Conservation (phyloP, 768 basidiomycete genomes). For the Russula sp. region DNA sequence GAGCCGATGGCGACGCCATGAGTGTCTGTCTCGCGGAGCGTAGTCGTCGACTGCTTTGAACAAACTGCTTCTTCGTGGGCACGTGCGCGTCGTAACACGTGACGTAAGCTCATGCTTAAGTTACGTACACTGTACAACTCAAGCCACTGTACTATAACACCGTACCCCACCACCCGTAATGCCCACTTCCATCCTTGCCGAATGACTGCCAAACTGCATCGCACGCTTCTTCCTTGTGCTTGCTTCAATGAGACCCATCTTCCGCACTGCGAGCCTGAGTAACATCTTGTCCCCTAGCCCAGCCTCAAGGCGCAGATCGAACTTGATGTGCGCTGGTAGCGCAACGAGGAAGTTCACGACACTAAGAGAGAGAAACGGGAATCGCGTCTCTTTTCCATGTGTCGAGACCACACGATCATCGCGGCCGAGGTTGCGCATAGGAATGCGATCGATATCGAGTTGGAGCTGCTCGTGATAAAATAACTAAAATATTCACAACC, state of each 20-base stretch:
- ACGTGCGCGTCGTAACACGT: background rate
- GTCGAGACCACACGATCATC: constrained; percentile 93
- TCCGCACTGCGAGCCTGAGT: constrained; percentile 64
- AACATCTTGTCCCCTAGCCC: constrained; percentile 90
- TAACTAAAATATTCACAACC: background rate
- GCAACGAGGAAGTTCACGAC: constrained; percentile 74
- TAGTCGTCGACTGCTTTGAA: too few relatives aligned
- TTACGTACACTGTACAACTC: too few relatives aligned
- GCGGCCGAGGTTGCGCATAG: constrained; percentile 84
- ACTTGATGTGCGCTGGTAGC: constrained; percentile 78
- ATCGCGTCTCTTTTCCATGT: constrained; percentile 88
- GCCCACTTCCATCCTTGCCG: constrained; percentile 74
- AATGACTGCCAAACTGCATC: constrained; percentile 95
- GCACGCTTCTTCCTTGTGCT: constrained; percentile 82
- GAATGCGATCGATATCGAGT: constrained; percentile 83
- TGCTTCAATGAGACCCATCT: constrained; percentile 73
- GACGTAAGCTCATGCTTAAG: background rate
- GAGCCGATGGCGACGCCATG: constrained; percentile 13
- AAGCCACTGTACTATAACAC: too few relatives aligned
- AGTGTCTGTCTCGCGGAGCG: background rate
- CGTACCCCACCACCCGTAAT: constrained; percentile 48
- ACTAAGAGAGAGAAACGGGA: constrained; percentile 83
- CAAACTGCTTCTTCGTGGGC: background rate
- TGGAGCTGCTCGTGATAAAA: constrained; percentile 60
- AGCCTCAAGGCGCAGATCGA: constrained; percentile 69